Evolutionary conservation across 768 basidiomycete genomes (phyloP).

Genomic region (Tulasnella sp.): DNA sequence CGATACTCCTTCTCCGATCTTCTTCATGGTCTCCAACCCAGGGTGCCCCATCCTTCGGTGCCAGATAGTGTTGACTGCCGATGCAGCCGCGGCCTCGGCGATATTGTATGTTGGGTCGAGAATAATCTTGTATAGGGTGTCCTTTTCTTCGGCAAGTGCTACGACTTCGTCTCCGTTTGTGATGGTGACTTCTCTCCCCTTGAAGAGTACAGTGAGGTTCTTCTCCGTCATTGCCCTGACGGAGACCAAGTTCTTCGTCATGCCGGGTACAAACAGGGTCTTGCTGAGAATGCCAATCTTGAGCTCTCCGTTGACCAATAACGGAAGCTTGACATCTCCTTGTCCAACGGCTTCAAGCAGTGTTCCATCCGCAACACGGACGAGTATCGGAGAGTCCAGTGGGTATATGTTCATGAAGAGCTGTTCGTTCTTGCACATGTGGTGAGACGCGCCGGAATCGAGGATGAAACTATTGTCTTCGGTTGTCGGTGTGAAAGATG

Average conservation of each 20-base stretch:
- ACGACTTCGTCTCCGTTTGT: neutral
- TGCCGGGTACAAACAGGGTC: neutral
- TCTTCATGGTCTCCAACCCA: neutral
- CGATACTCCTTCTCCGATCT: neutral
- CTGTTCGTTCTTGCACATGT: neutral
- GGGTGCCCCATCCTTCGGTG: neutral
- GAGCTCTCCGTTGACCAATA: neutral
- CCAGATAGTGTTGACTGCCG: neutral
- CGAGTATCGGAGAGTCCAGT: neutral
- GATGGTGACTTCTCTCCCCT: neutral
- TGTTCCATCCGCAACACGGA: neutral
- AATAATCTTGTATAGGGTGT: neutral
- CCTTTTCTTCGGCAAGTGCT: neutral
- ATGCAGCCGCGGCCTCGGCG: neutral
- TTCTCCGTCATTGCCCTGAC: neutral
- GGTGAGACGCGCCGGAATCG: conserved; percentile 5
- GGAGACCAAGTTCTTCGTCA: neutral
- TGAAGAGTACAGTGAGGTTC: neutral
- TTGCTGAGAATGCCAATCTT: neutral
- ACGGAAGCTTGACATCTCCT: neutral
- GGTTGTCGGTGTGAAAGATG: neutral
- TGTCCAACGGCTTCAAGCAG: neutral
- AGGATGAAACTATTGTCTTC: neutral
- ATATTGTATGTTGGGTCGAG: neutral
- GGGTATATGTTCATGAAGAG: neutral